Evolutionary conservation across 2,329 filamentous ascomycete species (phyloP), one percentile per base, ranked within the genome.

Genomic region (Rachicladosporium sp.): DNA sequence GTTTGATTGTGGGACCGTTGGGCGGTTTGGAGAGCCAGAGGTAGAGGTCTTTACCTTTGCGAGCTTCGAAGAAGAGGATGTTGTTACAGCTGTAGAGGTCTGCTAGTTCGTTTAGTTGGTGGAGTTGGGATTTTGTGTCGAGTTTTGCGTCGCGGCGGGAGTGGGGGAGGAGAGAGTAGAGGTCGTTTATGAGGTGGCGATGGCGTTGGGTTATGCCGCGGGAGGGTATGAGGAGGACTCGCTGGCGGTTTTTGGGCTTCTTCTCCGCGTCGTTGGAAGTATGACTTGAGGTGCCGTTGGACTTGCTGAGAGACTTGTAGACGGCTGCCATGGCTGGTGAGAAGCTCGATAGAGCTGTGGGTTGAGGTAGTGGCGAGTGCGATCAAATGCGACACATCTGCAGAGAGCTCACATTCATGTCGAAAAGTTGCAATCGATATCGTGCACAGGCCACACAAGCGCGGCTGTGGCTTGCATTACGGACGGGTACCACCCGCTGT

Each of bases 91-190:
- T 93, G 70, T 93, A 91, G 23, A 94, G 72, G 56, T 81, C 76
- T 42, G 70, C 70, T 32, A 76, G 66, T 55, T 88, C 84, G 65
- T 91, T 91, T 37, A 93, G 74, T 58, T 82, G 70, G 72, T 78
- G 73, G 51, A 86, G 71, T 67, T 88, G 85, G 36, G 82, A 86
- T 67, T 96, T 96, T 38, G 86, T 91, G 62, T 98, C 91, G 50
- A 95, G 84, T 65, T 98, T 98, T 52, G 83, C 86, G 60, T 98
- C 91, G 67, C 93, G 94, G 57, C 86, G 79, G 49, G 80, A 80
- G 61, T 98, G 91, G 2, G 91, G 91, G 49, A 98, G 78, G 63
- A 98, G 78, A 23, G 82, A 74, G 42, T 86, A 78, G 35, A 98
- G 71, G 57, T 98, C 91, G 56, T 88, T 84, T 46, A 98, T 73